Percentiles rank a stretch among this genome's conserved stretches.
Conservation (phyloP, 2,329 filamentous ascomycete genomes). For the Pseudogymnoascus sp. region DNA sequence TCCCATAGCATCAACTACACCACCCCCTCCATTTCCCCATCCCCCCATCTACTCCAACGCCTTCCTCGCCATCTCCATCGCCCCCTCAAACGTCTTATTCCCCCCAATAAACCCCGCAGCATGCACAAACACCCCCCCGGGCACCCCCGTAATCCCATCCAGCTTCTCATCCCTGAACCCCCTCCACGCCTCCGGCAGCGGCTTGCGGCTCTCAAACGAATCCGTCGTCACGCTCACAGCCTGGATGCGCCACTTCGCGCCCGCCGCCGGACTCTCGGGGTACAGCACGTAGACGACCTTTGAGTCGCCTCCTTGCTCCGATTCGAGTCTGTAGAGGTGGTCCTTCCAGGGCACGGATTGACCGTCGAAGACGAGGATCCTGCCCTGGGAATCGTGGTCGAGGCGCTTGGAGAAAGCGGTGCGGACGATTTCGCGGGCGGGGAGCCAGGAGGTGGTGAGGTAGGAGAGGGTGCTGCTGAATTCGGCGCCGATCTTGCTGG, state of each 20-base stretch:
- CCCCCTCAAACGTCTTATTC: constrained; percentile 86
- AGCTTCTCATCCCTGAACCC: constrained; percentile 83
- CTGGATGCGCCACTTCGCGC: constrained; percentile 88
- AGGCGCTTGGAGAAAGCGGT: constrained; percentile 65
- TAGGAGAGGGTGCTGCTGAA: constrained; percentile 77
- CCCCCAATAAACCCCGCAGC: constrained; percentile 94
- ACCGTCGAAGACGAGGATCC: constrained; percentile 71
- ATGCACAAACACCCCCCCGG: constrained; percentile 85
- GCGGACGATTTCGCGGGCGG: constrained; percentile 73
- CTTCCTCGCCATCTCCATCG: constrained; percentile 76
- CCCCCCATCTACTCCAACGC: constrained; percentile 46
- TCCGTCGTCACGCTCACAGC: constrained; percentile 78
- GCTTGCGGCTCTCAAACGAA: constrained; percentile 87
- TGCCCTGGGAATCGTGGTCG: constrained; percentile 65
- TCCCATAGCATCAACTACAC: not conserved
- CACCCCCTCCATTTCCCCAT: not conserved
- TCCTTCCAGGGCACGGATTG: constrained; percentile 92
- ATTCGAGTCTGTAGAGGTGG: constrained; percentile 84
- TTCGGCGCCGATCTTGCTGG: constrained; percentile 77
- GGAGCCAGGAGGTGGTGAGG: constrained; percentile 73
- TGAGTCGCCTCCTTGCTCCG: constrained; percentile 45
- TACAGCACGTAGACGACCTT: constrained; percentile 85
- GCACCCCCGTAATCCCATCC: constrained; percentile 62
- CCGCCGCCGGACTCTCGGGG: constrained; percentile 69
- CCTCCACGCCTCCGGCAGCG: constrained; percentile 85